Evolutionary conservation across 805 yeast genomes (phyloP).

Genomic region (Ogataea chonburiensis): DNA sequence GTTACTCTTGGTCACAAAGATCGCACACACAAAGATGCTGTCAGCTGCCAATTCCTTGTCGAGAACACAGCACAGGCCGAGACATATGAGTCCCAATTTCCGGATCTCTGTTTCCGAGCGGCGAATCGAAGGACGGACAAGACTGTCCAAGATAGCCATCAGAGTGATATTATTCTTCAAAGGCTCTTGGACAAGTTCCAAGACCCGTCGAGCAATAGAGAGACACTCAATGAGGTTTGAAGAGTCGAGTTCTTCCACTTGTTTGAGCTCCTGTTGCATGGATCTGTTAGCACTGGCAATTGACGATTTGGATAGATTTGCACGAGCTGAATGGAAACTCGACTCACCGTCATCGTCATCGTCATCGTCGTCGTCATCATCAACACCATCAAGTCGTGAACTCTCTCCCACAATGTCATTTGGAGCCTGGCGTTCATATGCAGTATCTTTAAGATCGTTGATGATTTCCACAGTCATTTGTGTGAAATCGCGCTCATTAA

Average conservation of each 20-base stretch:
- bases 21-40: conserved; percentile 60
- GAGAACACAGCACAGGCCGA: conserved; percentile 76
- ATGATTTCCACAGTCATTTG: conserved; percentile 83
- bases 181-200: conserved; percentile 65
- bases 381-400: conserved; percentile 27
- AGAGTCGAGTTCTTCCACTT: conserved; percentile 42
- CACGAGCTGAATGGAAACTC: conserved; percentile 30
- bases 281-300: conserved; percentile 33
- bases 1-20: conserved; percentile 59
- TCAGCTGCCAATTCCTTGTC: conserved; percentile 65
- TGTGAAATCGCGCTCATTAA: conserved; percentile 80
- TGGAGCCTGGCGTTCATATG: conserved; percentile 35
- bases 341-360: conserved; percentile 23
- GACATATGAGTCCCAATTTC: conserved; percentile 66
- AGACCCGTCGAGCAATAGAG: conserved; percentile 62
- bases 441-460: conserved; percentile 77
- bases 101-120: conserved; percentile 53
- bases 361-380: conserved; percentile 25
- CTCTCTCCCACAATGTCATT: conserved; percentile 29
- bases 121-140: conserved; percentile 76
- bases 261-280: conserved; percentile 33
- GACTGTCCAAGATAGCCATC: conserved; percentile 67
- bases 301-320: conserved; percentile 33
- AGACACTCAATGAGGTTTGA: conserved; percentile 62
- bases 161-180: conserved; percentile 63